Evolutionary conservation across 2,329 filamentous ascomycete genomes (phyloP).

Genomic region (Botrytis galanthina): DNA sequence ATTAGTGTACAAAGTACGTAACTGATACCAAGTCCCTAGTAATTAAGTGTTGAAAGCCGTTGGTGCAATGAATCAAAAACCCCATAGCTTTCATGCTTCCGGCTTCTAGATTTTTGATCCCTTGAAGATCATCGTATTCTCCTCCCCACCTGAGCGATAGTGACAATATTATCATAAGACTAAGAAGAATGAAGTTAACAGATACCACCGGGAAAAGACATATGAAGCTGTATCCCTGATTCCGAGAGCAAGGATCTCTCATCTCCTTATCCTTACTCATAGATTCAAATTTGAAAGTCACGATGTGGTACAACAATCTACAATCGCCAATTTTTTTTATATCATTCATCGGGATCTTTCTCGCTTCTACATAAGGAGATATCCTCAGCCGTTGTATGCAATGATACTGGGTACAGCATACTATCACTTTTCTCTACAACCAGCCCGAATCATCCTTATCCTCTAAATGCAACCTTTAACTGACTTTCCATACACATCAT

Average conservation of each 20-base stretch:
- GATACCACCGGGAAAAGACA: neutral
- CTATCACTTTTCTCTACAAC: constrained; percentile 8
- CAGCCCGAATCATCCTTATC: constrained; percentile 12
- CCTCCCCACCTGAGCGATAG: constrained; percentile 6
- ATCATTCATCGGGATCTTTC: constrained; percentile 17
- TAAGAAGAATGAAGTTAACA: neutral
- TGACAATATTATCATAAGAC: neutral
- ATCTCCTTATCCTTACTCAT: constrained; percentile 7
- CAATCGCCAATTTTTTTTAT: neutral
- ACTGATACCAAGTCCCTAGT: constrained; percentile 1
- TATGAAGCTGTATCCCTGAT: constrained; percentile 11
- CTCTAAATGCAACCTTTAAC: constrained; percentile 1
- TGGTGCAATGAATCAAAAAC: constrained; percentile 9
- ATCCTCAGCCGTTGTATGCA: constrained; percentile 16
- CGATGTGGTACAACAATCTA: constrained; percentile 13
- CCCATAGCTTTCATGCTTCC: constrained; percentile 14
- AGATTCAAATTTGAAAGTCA: constrained; percentile 14
- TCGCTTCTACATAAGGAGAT: constrained; percentile 16
- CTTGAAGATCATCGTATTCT: constrained; percentile 17
- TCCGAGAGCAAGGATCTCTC: constrained; percentile 11
- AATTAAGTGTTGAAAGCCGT: neutral
- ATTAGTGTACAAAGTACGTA: constrained; percentile 13
- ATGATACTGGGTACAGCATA: constrained; percentile 17
- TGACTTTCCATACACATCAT: constrained; percentile 4
- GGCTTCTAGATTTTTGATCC: constrained; percentile 6